Evolutionary conservation across 805 yeast species (phyloP), one percentile per base, ranked within the genome.

Genomic region (Cephaloascus albidus): DNA sequence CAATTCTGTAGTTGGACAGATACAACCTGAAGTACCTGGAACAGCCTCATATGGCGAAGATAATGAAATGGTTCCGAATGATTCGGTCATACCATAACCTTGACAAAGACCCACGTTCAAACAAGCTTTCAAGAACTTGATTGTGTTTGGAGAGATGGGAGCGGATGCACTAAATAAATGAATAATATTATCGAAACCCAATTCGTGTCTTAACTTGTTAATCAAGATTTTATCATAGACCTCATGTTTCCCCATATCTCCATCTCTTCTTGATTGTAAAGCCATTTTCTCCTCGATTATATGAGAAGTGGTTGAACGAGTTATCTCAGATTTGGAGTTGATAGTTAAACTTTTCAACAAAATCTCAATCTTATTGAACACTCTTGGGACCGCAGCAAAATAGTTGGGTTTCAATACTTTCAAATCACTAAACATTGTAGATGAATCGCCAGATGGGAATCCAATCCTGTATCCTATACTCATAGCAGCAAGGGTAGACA

Each of bases 81-180:
- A 42, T 42, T 55, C 60, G 8, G 60, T 61, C 43, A 61, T 50
- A 1, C 68, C 68, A 40, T 60, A 61, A n/a, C 63, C 59, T 38
- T 61, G 66, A 10, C 54, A 31, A 17, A 55, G 18, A 2, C 60
- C 60, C 19, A 47, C 34, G 38, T 53, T 52, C 39, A 55, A 45
- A 4, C 51, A 47, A 3, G 58, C 48, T 40, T 51, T 54, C 40
- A 55, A 43, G 42, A 54, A 55, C 36, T 40, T 40, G 33, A 55
- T 46, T 6, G 56, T 45, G 2, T 47, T 41, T 12, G 46, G 45
- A 6, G 53, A 39, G 18, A 55, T 48, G 3, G 60, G 60, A 3
- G 60, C 60, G 3, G 54, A 46, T 6, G 59, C 60, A 3, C 52
- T 51, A 35, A 49, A 37, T 38, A 50, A 16, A 12, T 39, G 17